Percentiles rank a stretch among this genome's conserved stretches.
Conservation (phyloP, 768 basidiomycete genomes). For the Baorangia bicolor region DNA sequence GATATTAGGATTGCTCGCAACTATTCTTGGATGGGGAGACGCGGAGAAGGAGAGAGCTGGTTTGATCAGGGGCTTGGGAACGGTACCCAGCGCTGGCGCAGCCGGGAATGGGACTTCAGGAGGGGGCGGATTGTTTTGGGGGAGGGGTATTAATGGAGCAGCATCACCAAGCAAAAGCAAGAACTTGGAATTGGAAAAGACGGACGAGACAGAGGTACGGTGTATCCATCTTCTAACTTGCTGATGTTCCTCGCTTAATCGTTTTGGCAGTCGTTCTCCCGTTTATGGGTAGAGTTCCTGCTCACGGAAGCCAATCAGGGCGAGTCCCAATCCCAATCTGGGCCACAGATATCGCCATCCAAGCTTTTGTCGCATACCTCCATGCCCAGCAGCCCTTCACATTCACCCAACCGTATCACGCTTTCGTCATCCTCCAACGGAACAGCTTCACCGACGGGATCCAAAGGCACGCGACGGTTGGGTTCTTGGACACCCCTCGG, state of each 20-base stretch:
- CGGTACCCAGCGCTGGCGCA: slow-evolving; percentile 52
- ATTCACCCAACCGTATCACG: slow-evolving; percentile 17
- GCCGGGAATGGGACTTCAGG: slow-evolving; percentile 18
- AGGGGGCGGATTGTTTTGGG: slow-evolving; percentile 23
- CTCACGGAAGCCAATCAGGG: slow-evolving; percentile 79
- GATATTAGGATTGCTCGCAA: slow-evolving; percentile 86
- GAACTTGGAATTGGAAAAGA: slow-evolving; percentile 64
- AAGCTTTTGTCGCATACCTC: slow-evolving; percentile 35
- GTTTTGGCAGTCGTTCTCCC: slow-evolving; percentile 80
- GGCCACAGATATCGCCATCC: slow-evolving; percentile 15
- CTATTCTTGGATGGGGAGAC: slow-evolving; percentile 92
- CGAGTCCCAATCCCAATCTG: slow-evolving; percentile 21
- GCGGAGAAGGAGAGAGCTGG: slow-evolving; percentile 90
- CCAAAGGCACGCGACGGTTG: slow-evolving; percentile 36
- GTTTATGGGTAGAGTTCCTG: slow-evolving; percentile 97
- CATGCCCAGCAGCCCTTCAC: slow-evolving; percentile 38
- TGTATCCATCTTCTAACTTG: neutral
- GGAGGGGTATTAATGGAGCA: slow-evolving; percentile 21
- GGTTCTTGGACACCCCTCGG: slow-evolving; percentile 37
- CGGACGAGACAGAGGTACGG: slow-evolving; percentile 80
- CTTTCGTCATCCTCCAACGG: slow-evolving; percentile 7
- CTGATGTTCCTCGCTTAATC: slow-evolving; percentile 1
- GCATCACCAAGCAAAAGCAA: slow-evolving; percentile 35
- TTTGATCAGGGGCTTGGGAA: slow-evolving; percentile 23
- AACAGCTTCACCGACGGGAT: slow-evolving; percentile 21